Evolutionary conservation across 2,329 filamentous ascomycete species (phyloP).

Genomic region (Claviceps monticola): DNA sequence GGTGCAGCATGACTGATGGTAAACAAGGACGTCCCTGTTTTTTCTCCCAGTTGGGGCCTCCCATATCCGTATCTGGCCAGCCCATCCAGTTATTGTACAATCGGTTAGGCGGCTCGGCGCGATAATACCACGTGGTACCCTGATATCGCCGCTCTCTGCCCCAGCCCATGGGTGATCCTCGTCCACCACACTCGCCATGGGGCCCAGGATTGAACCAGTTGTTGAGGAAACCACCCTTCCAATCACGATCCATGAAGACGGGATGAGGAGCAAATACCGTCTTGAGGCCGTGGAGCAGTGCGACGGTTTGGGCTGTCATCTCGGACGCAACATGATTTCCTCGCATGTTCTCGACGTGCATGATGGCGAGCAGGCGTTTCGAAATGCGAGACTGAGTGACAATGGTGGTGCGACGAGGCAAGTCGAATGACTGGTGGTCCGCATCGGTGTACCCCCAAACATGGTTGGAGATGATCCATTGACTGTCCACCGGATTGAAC

Average conservation of each 20-base stretch:
- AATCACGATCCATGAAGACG: constrained; percentile 65
- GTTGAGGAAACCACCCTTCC: constrained; percentile 40
- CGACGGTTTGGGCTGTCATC: constrained; percentile 62
- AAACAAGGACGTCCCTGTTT: constrained; percentile 42
- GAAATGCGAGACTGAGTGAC: constrained; percentile 65
- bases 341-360: constrained; percentile 62
- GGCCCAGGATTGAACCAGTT: constrained; percentile 48
- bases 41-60: constrained; percentile 42
- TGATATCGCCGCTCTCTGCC: constrained; percentile 42
- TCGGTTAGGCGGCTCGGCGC: constrained; percentile 40
- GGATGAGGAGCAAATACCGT: constrained; percentile 67
- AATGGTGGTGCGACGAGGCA: constrained; percentile 63
- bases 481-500: constrained; percentile 58
- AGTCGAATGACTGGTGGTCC: constrained; percentile 34
- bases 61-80: constrained; percentile 39
- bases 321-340: constrained; percentile 68
- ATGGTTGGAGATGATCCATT: constrained; percentile 58
- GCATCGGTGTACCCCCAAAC: constrained; percentile 50
- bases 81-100: constrained; percentile 52
- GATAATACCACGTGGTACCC: constrained; percentile 49
- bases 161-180: constrained; percentile 45
- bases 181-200: constrained; percentile 38
- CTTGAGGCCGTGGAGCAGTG: constrained; percentile 66
- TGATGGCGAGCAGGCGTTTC: constrained; percentile 55
- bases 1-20: constrained; percentile 44